Percentiles rank a stretch among this genome's conserved stretches.
Conservation (phyloP, 371 early-diverging fungal species). For the Mortierella sp. region DNA sequence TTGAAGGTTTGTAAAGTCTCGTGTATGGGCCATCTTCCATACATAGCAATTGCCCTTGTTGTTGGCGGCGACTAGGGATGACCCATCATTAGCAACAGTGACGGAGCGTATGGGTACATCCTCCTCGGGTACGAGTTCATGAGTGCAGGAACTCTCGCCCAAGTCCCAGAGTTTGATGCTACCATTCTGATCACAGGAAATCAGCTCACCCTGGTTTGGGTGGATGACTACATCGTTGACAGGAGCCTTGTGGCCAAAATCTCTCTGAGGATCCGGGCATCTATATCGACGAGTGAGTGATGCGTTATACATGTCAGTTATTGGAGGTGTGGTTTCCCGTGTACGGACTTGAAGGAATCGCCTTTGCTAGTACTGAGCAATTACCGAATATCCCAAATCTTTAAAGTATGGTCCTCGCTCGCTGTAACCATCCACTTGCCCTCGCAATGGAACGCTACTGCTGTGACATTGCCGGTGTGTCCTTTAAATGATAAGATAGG, state of each 20-base stretch:
- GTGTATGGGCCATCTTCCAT: conserved; percentile 80
- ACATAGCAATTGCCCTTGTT: conserved; percentile 93
- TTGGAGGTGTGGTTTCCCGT: background rate
- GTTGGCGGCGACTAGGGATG: conserved; percentile 91
- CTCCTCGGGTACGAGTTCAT: conserved; percentile 90
- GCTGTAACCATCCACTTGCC: conserved; percentile 95
- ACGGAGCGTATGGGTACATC: conserved; percentile 92
- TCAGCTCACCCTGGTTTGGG: conserved; percentile 94
- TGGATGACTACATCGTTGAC: conserved; percentile 97
- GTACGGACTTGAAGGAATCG: too few relatives aligned
- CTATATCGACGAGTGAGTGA: conserved; percentile 53
- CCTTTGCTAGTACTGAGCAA: background rate
- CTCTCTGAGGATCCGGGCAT: conserved; percentile 83
- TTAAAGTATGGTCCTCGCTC: conserved; percentile 94
- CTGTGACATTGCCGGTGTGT: conserved; percentile 92
- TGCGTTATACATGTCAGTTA: background rate
- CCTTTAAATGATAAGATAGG: conserved; percentile 89
- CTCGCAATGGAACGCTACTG: conserved; percentile 93
- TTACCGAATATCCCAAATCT: conserved; percentile 90
- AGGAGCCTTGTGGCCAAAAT: conserved; percentile 89
- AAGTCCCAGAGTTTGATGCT: conserved; percentile 94
- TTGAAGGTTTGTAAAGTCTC: conserved; percentile 75
- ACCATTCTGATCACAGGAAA: conserved; percentile 96
- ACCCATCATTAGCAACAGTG: conserved; percentile 91
- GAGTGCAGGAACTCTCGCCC: conserved; percentile 89